These are phyloP conservation scores for Areca catechu DNA, from an alignment of 176 grass and related monocot species.

Conservation along the genomic window DNA sequence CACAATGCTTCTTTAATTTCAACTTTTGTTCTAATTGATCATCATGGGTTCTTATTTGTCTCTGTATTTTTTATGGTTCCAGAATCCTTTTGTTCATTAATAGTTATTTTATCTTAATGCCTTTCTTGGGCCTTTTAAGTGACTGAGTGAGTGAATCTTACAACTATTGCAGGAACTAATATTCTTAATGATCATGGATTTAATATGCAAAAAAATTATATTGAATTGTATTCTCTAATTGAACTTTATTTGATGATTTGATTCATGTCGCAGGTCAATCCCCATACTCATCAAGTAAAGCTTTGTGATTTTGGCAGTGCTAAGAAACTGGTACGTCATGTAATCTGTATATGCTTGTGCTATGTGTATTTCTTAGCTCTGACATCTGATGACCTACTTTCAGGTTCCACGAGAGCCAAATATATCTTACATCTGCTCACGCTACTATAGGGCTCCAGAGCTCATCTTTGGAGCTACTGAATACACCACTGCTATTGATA, in stretches of 20 bases:
- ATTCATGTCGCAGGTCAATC: constrained; percentile 3
- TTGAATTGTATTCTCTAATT: no score
- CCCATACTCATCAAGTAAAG: constrained; percentile 22
- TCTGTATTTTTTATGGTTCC: no score
- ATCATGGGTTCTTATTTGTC: no score
- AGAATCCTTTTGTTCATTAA: no score
- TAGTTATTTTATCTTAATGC: no score
- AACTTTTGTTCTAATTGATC: no score
- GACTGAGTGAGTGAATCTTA: no score
- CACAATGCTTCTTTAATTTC: no score
- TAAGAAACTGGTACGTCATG: constrained; percentile 9
- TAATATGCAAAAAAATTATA: no score
- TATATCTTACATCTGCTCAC: constrained; percentile 21
- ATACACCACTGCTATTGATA: constrained; percentile 18
- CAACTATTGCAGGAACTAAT: no score
- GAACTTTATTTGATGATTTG: constrained; percentile 1
- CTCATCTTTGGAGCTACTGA: constrained; percentile 20
- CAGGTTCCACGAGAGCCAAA: constrained; percentile 14
- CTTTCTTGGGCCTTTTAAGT: no score
- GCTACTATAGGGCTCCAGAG: constrained; percentile 17
- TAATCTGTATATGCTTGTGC: not conserved
- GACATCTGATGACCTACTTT: not conserved
- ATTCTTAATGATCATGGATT: no score
- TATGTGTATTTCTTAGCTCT: not conserved
- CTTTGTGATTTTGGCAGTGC: constrained; percentile 23